Percentiles rank a stretch among this genome's conserved stretches.
These are phyloP conservation scores for Cryptococcus neoformans DNA, from an alignment of 1,284 basidiomycete genomes.

Conservation along the genomic window DNA sequence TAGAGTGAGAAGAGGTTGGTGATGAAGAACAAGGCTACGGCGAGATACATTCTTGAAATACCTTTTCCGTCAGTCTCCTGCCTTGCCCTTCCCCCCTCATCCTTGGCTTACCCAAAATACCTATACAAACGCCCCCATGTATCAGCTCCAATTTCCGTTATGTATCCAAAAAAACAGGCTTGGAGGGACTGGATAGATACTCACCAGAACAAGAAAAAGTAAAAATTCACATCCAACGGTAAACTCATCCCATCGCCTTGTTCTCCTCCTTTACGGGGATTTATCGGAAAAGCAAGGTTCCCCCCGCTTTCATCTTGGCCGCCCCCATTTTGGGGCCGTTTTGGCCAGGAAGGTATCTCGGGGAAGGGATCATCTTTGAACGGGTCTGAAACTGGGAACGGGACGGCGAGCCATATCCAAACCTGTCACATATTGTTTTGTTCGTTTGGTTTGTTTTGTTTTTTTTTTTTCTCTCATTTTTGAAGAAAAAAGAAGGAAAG, in stretches of 20 bases:
- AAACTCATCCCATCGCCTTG: slow-evolving; percentile 13
- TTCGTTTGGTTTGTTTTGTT: no score
- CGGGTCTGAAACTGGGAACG: slow-evolving; percentile 55
- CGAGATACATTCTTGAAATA: slow-evolving; percentile 51
- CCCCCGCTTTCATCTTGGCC: no score
- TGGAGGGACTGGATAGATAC: no score
- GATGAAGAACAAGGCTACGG: slow-evolving; percentile 55
- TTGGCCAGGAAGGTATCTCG: slow-evolving; percentile 44
- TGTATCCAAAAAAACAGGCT: background rate
- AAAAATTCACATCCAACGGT: slow-evolving; percentile 52
- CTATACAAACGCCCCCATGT: background rate
- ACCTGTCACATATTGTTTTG: no score
- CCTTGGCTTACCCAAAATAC: no score
- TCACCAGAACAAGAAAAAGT: no score
- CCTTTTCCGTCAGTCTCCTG: slow-evolving; percentile 15
- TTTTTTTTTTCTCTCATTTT: no score
- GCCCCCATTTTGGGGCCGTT: slow-evolving; percentile 14
- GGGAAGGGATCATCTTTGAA: slow-evolving; percentile 46
- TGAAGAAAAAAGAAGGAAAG: no score
- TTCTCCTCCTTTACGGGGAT: background rate
- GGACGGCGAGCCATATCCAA: slow-evolving; percentile 57
- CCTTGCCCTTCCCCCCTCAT: no score
- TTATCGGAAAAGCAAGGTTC: no score
- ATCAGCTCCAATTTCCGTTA: background rate
- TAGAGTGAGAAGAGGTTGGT: slow-evolving; percentile 58